Evolutionary conservation across 1,284 basidiomycete genomes (phyloP), one percentile per base, ranked within the genome.

Genomic region (Puccinia coronata): DNA sequence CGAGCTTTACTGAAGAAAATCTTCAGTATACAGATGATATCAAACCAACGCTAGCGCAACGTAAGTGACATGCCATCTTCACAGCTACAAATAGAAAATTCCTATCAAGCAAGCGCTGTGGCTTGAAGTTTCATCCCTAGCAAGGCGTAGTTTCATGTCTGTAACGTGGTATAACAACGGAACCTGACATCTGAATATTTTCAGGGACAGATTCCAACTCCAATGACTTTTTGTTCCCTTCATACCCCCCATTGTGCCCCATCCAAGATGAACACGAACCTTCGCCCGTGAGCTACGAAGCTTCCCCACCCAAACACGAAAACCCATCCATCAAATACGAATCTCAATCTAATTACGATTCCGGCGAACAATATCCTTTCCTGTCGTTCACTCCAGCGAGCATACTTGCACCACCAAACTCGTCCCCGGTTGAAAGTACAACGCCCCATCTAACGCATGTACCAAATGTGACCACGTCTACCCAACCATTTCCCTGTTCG

Each of bases 21-120:
- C 47, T 71, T 25, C 43, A 53, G 69, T 71, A 71, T 71, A 9
- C 69, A 51, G 69, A 71, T 53, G 69, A 51, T 25, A 41, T 51
- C 49, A 71, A 53, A 53, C 69, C 69, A 23, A 49, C 47, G 25
- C 47, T 53, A n/a, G n/a, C n/a, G 47, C 41, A 71, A 23, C 69
- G 69, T 71, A 53, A 71, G 69, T 71, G 31, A 36, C 39, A 20
- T 51, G 39, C 69, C 28, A 49, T 51, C 69, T 53, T 25, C 31
- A 12, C 47, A 28, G 39, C 12, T 20, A 53, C 53, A 31, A 23
- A 25, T 49, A 25, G 43, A 47, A 18, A 9, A 31, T 71, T n/a
- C n/a, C n/a, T n/a, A n/a, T n/a, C n/a, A 9, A 65, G 16, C 39
- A 47, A 67, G 4, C 63, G n/a, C n/a, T 41, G 63, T 67, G 63